Percentiles rank a stretch among this genome's conserved stretches.
Conservation (phyloP, 345 rosid species). For the Citrus sinensis region DVS_A1.0 CM039167.1:2129501-2130000, state of each 20-base stretch:
- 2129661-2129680: conserved; percentile 81
- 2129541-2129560: not conserved
- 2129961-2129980: not conserved
- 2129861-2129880: not conserved
- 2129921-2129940: not conserved
- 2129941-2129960: not conserved
- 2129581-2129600: conserved; percentile 29
- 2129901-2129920: not conserved
- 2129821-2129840: not conserved
- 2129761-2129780: not conserved
- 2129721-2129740: conserved; percentile 1
- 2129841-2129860: not conserved
- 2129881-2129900: not conserved
- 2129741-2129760: not conserved
- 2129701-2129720: conserved; percentile 20
- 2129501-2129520: not conserved
- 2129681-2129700: conserved; percentile 82
- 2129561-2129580: not conserved
- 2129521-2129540: not conserved
- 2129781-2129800: not conserved
- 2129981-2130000: not conserved
- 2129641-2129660: conserved; percentile 83
- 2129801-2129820: not conserved
- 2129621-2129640: conserved; percentile 87
- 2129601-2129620: conserved; percentile 79